Percentiles rank a stretch among this genome's conserved stretches.
Conservation (phyloP, 2,329 filamentous ascomycete species). For the Botryotinia narcissicola region DNA sequence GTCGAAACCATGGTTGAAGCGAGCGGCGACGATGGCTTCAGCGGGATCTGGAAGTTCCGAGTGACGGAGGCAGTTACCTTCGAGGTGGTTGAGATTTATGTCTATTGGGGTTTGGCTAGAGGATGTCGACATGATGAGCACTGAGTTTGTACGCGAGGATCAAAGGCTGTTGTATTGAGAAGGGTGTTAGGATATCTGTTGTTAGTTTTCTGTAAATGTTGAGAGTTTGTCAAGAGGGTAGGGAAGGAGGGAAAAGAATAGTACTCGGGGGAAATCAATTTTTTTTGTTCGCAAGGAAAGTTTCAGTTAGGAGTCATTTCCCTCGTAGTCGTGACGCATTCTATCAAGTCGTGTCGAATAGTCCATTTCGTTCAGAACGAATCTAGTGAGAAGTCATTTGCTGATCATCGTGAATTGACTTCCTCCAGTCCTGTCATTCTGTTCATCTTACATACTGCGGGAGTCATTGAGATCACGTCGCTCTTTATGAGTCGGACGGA, state of each 20-base stretch:
- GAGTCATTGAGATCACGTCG: not conserved
- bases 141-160: not conserved
- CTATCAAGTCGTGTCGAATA: not conserved
- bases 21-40: not conserved
- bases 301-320: not conserved
- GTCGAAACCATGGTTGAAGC: not conserved
- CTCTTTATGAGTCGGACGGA: accelerated
- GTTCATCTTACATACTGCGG: not conserved
- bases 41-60: not conserved
- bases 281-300: not conserved
- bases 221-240: not conserved
- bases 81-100: not conserved
- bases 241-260: not conserved
- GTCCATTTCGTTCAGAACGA: not conserved
- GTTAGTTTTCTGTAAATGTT: not conserved
- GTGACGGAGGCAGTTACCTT: not conserved
- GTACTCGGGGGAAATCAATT: not conserved
- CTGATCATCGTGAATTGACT: not conserved
- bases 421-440: not conserved
- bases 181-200: not conserved
- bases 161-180: not conserved
- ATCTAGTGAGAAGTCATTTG: not conserved
- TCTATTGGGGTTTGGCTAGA: not conserved
- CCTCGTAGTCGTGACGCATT: not conserved
- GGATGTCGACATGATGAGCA: not conserved